Evolutionary conservation across 2,329 filamentous ascomycete species (phyloP).

Genomic region (Periconia digitata): DNA sequence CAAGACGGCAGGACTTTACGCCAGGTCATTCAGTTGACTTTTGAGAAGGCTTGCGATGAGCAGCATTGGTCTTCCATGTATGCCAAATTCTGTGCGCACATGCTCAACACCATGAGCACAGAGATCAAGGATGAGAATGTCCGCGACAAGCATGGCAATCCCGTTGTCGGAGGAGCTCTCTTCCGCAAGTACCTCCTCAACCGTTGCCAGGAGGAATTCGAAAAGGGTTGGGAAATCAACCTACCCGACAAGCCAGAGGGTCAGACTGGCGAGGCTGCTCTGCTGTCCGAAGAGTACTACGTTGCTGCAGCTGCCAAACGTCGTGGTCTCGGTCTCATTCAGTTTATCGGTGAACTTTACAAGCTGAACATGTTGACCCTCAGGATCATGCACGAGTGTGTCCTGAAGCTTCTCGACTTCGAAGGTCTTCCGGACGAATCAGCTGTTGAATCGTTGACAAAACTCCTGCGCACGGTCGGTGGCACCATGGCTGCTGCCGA

Average conservation of each 20-base stretch:
- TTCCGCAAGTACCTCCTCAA: constrained; percentile 99
- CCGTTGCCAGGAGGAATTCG: constrained; percentile 77
- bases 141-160: constrained; percentile 82
- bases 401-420: constrained; percentile 95
- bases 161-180: constrained; percentile 87
- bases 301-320: constrained; percentile 90
- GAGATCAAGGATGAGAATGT: constrained; percentile 97
- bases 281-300: constrained; percentile 98
- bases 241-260: constrained; percentile 77
- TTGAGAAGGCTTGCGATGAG: constrained; percentile 98
- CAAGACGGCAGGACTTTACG: constrained; percentile 89
- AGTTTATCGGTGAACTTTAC: constrained; percentile 86
- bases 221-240: constrained; percentile 84
- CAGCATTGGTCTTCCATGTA: constrained; percentile 99
- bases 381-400: constrained; percentile 99
- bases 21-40: constrained; percentile 97
- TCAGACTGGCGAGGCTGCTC: constrained; percentile 68
- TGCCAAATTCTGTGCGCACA: constrained; percentile 77
- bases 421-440: constrained; percentile 91
- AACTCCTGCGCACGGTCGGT: constrained; percentile 89
- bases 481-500: constrained; percentile 77
- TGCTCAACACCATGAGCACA: constrained; percentile 78
- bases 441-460: constrained; percentile 92
- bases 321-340: constrained; percentile 93
- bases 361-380: constrained; percentile 98